Conservation (phyloP, 495 filamentous ascomycete species). For the Lasiosphaeriaceae sp. region DNA sequence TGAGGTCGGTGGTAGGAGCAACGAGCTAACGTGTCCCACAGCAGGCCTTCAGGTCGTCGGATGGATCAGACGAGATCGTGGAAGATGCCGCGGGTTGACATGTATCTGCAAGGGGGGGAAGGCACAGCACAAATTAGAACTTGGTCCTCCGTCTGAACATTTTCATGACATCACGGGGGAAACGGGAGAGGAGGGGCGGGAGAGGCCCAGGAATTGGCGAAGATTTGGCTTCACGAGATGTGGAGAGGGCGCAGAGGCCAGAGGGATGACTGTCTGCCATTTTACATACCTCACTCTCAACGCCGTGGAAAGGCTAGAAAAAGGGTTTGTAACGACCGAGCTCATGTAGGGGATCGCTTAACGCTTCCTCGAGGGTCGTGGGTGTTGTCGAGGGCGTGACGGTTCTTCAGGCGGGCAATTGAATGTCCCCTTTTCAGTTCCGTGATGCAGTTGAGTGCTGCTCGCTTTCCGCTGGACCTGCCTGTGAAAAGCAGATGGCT, state of each 20-base stretch:
- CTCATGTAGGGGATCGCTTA: slow-evolving; percentile 28
- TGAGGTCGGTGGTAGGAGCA: slow-evolving; percentile 52
- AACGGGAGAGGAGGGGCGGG: slow-evolving; percentile 8
- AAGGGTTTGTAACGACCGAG: slow-evolving; percentile 27
- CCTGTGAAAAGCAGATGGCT: not conserved
- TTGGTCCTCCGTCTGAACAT: not conserved
- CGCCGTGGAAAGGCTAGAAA: slow-evolving; percentile 28
- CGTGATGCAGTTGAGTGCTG: slow-evolving; percentile 6
- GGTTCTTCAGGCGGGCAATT: too few relatives aligned
- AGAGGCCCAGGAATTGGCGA: slow-evolving; percentile 18
- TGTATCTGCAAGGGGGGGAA: slow-evolving; percentile 40
- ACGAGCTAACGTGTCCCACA: slow-evolving; percentile 73
- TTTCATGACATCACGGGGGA: slow-evolving; percentile 21
- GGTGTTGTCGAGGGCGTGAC: too few relatives aligned
- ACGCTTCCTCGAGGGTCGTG: not conserved
- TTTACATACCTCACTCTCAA: slow-evolving; percentile 32
- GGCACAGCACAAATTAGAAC: slow-evolving; percentile 29
- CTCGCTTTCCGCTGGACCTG: slow-evolving; percentile 6
- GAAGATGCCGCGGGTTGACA: slow-evolving; percentile 50
- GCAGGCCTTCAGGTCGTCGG: slow-evolving; percentile 41
- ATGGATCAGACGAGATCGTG: slow-evolving; percentile 39
- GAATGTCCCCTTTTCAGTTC: not conserved
- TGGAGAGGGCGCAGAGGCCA: not conserved
- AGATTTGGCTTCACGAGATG: slow-evolving; percentile 7
- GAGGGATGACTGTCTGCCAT: not conserved